Evolutionary conservation across 768 basidiomycete genomes (phyloP).

Genomic region (Boletus bicolor): DNA sequence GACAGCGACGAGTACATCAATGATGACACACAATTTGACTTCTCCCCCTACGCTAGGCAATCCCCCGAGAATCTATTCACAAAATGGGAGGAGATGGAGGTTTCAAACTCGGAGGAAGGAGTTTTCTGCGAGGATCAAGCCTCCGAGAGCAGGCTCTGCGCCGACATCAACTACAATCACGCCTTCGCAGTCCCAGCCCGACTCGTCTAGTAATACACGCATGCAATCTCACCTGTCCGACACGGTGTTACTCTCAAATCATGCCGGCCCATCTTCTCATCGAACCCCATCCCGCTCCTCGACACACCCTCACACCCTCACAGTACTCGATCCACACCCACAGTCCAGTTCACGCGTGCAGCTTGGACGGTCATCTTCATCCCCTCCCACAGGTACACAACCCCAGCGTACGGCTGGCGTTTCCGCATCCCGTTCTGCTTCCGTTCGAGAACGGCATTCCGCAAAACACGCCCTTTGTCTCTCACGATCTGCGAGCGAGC

Average conservation of each 20-base stretch:
- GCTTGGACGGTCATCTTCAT: not conserved
- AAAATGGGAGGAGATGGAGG: not conserved
- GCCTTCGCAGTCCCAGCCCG: not conserved
- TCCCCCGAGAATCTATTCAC: conserved; percentile 1
- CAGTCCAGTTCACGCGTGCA: not conserved
- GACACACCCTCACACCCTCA: not conserved
- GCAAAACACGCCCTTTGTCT: conserved; percentile 11
- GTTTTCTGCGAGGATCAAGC: not conserved
- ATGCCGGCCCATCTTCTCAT: not conserved
- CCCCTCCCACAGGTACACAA: not conserved
- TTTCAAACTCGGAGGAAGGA: not conserved
- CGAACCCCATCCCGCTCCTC: not conserved
- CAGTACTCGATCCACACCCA: not conserved
- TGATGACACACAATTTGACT: not conserved
- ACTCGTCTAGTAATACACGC: not conserved
- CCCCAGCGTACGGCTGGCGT: not conserved
- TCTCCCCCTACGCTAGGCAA: not conserved
- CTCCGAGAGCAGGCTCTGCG: not conserved
- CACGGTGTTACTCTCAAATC: not conserved
- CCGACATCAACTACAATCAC: not conserved
- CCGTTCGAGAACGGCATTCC: conserved; percentile 6
- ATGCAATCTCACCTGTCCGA: conserved; percentile 4
- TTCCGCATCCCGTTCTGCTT: not conserved
- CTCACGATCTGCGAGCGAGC: conserved; percentile 26
- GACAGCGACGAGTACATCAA: not conserved